These are phyloP conservation scores for Dalbergia cochinchinensis DNA, from an alignment of 306 rosid species.

Conservation along the genomic window DNA sequence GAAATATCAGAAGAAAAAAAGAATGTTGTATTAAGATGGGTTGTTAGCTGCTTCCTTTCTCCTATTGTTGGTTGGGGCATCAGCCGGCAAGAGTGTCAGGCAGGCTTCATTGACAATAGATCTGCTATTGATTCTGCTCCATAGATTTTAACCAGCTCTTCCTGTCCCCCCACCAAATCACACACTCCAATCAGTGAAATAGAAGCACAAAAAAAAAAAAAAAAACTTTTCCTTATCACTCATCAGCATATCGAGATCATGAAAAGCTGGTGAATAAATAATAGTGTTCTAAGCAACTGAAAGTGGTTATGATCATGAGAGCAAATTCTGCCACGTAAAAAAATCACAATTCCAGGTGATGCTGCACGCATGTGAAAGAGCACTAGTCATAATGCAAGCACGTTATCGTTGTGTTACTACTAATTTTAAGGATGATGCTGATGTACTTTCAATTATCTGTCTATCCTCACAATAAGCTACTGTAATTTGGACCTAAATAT, in stretches of 20 bases:
- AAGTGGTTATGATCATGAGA: background rate
- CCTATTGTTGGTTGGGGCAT: slow-evolving; percentile 20
- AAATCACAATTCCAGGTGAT: background rate
- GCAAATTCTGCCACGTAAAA: background rate
- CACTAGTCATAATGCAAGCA: background rate
- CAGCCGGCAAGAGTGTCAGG: slow-evolving; percentile 1
- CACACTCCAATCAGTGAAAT: slow-evolving; percentile 24
- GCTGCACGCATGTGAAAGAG: slow-evolving; percentile 1
- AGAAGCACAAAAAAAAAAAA: background rate
- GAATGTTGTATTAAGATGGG: background rate
- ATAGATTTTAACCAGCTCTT: slow-evolving; percentile 49
- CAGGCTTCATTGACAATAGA: slow-evolving; percentile 47
- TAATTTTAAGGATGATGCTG: background rate
- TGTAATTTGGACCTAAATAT: background rate
- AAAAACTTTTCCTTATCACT: background rate
- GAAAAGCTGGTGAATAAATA: slow-evolving; percentile 15
- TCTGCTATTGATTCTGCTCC: slow-evolving; percentile 58
- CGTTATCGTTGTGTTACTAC: background rate
- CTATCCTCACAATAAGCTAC: background rate
- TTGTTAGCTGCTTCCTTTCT: slow-evolving; percentile 30
- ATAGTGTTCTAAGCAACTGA: background rate
- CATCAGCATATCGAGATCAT: background rate
- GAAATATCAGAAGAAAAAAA: background rate
- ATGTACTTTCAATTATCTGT: background rate
- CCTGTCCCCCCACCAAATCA: slow-evolving; percentile 55